Percentiles rank a stretch among this genome's conserved stretches.
These are phyloP conservation scores for Epichloe amarillans DNA, from an alignment of 2,329 filamentous ascomycete genomes.

Conservation along the genomic window DNA sequence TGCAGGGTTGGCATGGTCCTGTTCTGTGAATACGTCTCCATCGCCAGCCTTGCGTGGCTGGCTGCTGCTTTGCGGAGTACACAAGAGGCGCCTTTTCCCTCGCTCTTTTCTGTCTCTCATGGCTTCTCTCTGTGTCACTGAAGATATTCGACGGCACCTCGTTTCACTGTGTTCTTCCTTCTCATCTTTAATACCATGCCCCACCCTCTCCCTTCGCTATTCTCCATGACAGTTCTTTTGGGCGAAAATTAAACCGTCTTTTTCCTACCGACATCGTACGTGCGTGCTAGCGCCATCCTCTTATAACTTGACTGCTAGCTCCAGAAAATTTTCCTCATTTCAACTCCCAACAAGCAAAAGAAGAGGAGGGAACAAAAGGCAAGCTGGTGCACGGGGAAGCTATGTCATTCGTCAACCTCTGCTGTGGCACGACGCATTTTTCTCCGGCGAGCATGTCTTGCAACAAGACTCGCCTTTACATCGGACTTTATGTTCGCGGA, in stretches of 20 bases:
- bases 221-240: too few species aligned
- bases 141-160: background rate
- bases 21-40: background rate
- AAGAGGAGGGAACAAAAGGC: background rate
- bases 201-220: background rate
- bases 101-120: background rate
- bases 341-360: background rate
- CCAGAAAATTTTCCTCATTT: background rate
- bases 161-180: background rate
- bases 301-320: background rate
- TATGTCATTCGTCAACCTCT: background rate
- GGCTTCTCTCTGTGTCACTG: background rate
- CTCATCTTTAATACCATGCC: background rate
- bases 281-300: background rate
- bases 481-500: slow-evolving; percentile 7
- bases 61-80: background rate
- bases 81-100: background rate
- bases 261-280: too few species aligned
- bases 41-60: slow-evolving; percentile 3
- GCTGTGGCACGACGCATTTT: background rate
- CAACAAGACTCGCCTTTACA: slow-evolving; percentile 5
- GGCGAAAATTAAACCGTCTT: too few species aligned
- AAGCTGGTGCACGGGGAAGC: background rate
- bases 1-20: slow-evolving; percentile 3
- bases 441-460: background rate